phyloP scores from a whole-genome alignment of 108 stramenopile species.

The Schizochytrium sp. region DNA sequence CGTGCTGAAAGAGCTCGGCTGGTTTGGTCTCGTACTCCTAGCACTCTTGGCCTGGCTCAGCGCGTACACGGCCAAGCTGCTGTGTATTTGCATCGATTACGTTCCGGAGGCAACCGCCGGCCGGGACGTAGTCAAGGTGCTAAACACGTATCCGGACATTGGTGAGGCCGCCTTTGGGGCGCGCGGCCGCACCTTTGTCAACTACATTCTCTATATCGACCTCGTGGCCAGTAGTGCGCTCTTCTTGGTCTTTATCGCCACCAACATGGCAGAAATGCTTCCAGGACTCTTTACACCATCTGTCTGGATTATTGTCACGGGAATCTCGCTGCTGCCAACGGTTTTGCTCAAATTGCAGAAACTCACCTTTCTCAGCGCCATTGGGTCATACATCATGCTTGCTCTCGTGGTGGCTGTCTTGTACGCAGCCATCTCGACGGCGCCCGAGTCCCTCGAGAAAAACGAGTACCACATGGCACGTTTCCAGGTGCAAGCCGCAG shows the following conservation, averaged over 20 bases:
- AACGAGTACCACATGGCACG: neutral
- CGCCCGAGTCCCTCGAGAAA: neutral
- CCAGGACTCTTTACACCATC: neutral
- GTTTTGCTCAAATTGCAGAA: neutral
- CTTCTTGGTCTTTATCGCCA: constrained; percentile 12
- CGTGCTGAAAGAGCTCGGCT: constrained; percentile 1
- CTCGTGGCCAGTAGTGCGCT: constrained; percentile 10
- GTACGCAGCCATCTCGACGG: neutral
- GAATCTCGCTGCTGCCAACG: neutral
- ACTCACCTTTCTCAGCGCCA: constrained; percentile 7
- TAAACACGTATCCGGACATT: neutral
- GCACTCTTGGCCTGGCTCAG: neutral
- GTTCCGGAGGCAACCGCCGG: neutral
- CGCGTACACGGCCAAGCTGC: constrained; percentile 3
- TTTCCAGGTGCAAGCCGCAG: neutral
- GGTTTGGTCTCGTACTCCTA: neutral
- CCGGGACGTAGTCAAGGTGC: neutral
- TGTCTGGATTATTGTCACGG: neutral
- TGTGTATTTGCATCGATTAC: constrained; percentile 4
- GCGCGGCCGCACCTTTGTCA: constrained; percentile 8
- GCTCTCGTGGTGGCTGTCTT: neutral
- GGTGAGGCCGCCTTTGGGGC: constrained; percentile 7
- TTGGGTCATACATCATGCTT: constrained; percentile 10
- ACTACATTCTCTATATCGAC: constrained; percentile 3
- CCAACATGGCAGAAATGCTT: neutral